Evolutionary conservation across 345 rosid genomes (phyloP), one percentile per base, ranked within the genome.

Genomic region (Odontarrhena argentea): DNA sequence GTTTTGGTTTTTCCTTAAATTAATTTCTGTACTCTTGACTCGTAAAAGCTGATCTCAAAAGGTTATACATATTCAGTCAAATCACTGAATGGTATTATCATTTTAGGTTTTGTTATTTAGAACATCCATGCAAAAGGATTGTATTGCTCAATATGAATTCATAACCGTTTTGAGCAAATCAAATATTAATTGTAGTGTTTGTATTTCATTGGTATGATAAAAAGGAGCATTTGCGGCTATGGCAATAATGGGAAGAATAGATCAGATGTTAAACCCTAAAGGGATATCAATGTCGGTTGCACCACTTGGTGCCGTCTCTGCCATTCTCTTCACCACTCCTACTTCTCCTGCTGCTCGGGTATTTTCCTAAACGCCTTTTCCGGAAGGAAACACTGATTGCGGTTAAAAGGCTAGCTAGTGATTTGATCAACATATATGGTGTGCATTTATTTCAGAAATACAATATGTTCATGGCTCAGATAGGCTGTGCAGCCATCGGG

Each of bases 171-270:
- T 59, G 35, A 59, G 32, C 15, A 49, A 35, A 47, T 18, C 5
- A 65, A 6, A 13, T 52, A 35, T 32, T 24, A 7, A 60, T 18
- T 18, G 8, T 45, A 57, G 2, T 7, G 11, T 45, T 32, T 63
- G 32, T 30, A 37, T 34, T 24, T 9, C 12, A 11, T 30, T 40
- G 34, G 65, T 40, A 55, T 50, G 58, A 18, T 10, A 45, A 45
- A 58, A 79, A 91, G 97, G 97, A n/a, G 97, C 96, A 50, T 91
- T 87, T 71, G 91, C 80, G 22, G 96, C 97, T 1, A 91, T 91
- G 97, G 96, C 96, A 3, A 30, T 86, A 65, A 67, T 87, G 65
- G 96, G 92, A 69, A 91, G 82, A 79, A 69, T 91, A 56, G 97
- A 91, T 68, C 87, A 91, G 28, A 69, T 85, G 4, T 60, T 91